These are phyloP conservation scores for Russula earlei DNA, from an alignment of 768 basidiomycete species.

Conservation along the genomic window DNA sequence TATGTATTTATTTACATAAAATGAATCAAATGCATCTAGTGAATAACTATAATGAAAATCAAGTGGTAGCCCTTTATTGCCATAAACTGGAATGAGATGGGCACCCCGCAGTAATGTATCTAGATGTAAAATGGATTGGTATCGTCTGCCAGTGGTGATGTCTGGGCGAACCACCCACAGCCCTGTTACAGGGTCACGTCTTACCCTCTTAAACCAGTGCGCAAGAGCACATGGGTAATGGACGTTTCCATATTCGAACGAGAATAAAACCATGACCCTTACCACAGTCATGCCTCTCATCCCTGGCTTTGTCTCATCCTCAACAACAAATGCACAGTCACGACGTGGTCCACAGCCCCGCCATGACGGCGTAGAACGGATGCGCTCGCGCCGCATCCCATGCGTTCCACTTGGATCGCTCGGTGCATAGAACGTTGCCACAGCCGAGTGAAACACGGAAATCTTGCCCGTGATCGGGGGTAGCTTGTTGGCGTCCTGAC, in stretches of 20 bases:
- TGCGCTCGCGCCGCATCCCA: not conserved
- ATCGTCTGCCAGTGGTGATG: too few relatives aligned
- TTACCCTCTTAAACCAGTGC: not conserved
- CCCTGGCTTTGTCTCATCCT: not conserved
- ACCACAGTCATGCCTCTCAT: not conserved
- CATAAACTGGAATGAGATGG: too few relatives aligned
- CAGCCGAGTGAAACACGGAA: too few relatives aligned
- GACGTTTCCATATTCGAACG: not conserved
- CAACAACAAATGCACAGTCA: not conserved
- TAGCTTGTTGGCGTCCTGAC: not conserved
- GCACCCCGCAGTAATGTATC: not conserved
- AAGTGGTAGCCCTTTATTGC: too few relatives aligned
- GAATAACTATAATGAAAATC: not conserved
- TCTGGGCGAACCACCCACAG: too few relatives aligned
- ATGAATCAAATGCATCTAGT: not conserved
- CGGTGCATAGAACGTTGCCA: not conserved
- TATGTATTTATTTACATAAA: not conserved
- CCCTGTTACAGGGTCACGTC: not conserved
- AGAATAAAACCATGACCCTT: not conserved
- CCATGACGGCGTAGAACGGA: not conserved
- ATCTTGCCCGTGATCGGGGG: not conserved
- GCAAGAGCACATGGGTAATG: not conserved
- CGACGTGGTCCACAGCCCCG: not conserved
- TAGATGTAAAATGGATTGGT: not conserved
- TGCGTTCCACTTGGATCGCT: not conserved